phyloP scores from a whole-genome alignment of 2,329 filamentous ascomycete genomes.

The Thermomyces lanuginosus region DNA sequence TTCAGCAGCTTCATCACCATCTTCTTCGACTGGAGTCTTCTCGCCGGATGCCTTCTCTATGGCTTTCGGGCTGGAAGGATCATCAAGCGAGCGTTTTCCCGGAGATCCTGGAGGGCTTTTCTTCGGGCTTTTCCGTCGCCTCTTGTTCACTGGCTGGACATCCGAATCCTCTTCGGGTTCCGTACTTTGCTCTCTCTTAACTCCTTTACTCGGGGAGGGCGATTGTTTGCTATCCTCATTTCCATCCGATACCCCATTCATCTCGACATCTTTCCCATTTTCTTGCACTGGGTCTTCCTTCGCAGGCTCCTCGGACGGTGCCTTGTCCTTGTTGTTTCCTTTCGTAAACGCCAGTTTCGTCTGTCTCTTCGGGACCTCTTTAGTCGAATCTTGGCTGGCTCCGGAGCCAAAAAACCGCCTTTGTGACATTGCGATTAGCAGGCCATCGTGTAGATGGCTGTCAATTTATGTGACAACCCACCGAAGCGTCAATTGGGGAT shows the following conservation, averaged over 20 bases:
- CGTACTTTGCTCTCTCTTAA: constrained; percentile 26
- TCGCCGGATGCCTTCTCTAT: constrained; percentile 31
- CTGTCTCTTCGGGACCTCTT: constrained; percentile 48
- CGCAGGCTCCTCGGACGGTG: constrained; percentile 11
- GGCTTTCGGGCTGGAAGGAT: constrained; percentile 10
- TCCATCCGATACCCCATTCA: constrained; percentile 5
- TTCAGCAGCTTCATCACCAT: constrained; percentile 22
- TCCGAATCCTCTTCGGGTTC: constrained; percentile 35
- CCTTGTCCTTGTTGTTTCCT: constrained; percentile 32
- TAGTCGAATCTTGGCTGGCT: constrained; percentile 41
- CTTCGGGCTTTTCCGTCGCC: constrained; percentile 15
- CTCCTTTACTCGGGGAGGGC: constrained; percentile 10
- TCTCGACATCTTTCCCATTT: constrained; percentile 6
- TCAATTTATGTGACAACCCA: constrained; percentile 24
- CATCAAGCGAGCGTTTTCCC: constrained; percentile 11
- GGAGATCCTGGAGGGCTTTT: constrained; percentile 17
- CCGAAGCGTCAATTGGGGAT: constrained; percentile 58
- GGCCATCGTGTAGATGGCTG: background rate
- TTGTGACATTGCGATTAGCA: constrained; percentile 6
- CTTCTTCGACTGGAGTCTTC: constrained; percentile 20
- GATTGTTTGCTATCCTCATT: constrained; percentile 7
- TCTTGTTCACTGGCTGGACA: constrained; percentile 45
- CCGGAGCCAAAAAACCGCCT: constrained; percentile 75
- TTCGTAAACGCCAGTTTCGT: constrained; percentile 58
- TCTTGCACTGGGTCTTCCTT: constrained; percentile 8